Conservation (phyloP, 768 basidiomycete genomes). For the Lentinula sp. region DNA sequence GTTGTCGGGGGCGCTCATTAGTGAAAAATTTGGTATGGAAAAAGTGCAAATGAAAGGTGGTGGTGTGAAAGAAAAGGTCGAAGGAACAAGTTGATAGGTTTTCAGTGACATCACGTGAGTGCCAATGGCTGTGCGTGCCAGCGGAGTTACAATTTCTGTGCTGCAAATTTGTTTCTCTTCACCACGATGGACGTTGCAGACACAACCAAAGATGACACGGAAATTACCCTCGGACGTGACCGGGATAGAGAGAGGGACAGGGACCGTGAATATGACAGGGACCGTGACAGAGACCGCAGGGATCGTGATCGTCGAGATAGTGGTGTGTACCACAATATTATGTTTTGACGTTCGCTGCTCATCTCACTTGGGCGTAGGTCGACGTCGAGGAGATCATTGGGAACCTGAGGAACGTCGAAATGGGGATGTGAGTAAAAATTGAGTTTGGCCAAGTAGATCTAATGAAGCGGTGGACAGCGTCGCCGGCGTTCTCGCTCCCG, state of each 20-base stretch:
- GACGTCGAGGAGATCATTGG: constrained; percentile 68
- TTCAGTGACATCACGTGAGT: not conserved
- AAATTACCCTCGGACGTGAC: constrained; percentile 21
- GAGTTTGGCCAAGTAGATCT: not conserved
- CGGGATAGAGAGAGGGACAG: constrained; percentile 30
- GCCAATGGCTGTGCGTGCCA: not conserved
- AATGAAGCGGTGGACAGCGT: constrained; percentile 32
- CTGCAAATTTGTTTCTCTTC: not conserved
- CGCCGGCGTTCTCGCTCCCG: constrained; percentile 4
- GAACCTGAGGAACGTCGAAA: constrained; percentile 76
- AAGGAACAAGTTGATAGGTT: not conserved
- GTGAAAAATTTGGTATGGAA: constrained; percentile 15
- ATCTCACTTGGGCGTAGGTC: constrained; percentile 24
- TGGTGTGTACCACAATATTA: constrained; percentile 27
- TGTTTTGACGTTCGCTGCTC: not conserved
- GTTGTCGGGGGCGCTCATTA: constrained; percentile 81
- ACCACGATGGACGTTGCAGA: constrained; percentile 63
- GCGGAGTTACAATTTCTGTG: not conserved
- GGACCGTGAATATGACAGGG: constrained; percentile 35
- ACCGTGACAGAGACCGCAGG: constrained; percentile 24
- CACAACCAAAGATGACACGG: constrained; percentile 44
- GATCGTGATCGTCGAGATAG: constrained; percentile 45
- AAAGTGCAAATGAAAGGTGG: constrained; percentile 8
- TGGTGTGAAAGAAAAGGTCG: not conserved
- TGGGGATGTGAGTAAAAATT: constrained; percentile 49